Base-by-base conservation (phyloP, 768 basidiomycete species). In the Hypsizygus marmoreus region DNA sequence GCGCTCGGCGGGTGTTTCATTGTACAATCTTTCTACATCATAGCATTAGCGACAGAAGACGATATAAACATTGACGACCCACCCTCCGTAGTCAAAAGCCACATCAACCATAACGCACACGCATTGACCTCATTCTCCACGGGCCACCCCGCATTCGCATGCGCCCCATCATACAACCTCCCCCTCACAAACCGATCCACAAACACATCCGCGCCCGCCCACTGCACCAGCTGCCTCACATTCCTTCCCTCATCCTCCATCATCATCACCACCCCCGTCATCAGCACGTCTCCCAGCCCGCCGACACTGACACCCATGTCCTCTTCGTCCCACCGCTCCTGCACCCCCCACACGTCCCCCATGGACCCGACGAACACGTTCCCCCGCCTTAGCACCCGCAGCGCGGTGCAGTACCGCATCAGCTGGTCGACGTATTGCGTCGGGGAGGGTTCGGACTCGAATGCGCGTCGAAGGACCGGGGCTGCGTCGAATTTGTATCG, bases 211-310 rank as follows among this genome's bases (percentile, higher is more conserved):
- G 80, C 64, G 13, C 68, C 67, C 2, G 75, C 81, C 34, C 64
- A 70, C 22, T 72, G 68, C 16, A 53, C 20, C 34, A 84, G 71
- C 56, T 77, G 78, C 9, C 25, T 55, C 23, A 63, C 64, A 54
- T 84, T 84, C 58, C 69, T 69, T 29, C 79, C 80, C 59, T 84
- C 82, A 61, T 80, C 76, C 49, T 82, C 82, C n/a, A 70, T 53
- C 49, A 80, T 46, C 75, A 59, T 57, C 30, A 49, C 30, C 1
- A 53, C 40, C 1, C 33, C 47, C 22, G 43, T 23, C 11, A 33
- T 23, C 9, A 53, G 40, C 4, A 47, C 51, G 3, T 51, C 57
- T 11, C 32, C 14, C 26, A 47, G n/a, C 2, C n/a, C n/a, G n/a
- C 20, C 43, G 0, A 49, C 35, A 16, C 43, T 43, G n/a, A 28